These are phyloP conservation scores for Olyra latifolia DNA, from an alignment of 176 grass and related monocot genomes.

Conservation along the genomic window DNA sequence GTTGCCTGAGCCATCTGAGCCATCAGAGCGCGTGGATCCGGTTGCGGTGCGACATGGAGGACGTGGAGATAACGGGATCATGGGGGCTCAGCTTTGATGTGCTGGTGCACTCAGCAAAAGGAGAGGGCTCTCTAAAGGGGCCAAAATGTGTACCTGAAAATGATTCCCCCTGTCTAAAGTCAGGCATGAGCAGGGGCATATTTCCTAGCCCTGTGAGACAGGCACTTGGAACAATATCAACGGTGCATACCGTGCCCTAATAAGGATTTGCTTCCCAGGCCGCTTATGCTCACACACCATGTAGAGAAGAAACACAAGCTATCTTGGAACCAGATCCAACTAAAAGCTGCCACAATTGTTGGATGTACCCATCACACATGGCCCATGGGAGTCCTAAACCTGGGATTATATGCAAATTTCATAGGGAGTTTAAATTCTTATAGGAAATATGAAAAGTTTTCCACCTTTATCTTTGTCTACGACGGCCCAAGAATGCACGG, in stretches of 20 bases:
- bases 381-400: not conserved
- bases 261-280: not conserved
- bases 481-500: no score
- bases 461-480: no score
- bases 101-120: not conserved
- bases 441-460: no score
- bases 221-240: constrained; percentile 34
- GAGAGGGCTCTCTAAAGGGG: not conserved
- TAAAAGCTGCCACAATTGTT: constrained; percentile 27
- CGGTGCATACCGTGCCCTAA: not conserved
- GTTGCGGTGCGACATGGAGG: not conserved
- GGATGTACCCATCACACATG: not conserved
- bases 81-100: not conserved
- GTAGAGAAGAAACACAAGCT: not conserved
- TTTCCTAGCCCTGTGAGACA: constrained; percentile 30
- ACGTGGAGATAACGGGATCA: not conserved
- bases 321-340: constrained; percentile 22
- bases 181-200: not conserved
- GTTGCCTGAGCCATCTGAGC: no score
- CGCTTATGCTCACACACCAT: not conserved
- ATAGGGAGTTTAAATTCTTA: no score
- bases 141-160: not conserved
- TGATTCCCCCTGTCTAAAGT: constrained; percentile 50
- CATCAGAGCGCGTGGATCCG: not conserved
- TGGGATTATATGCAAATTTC: not conserved